Evolutionary conservation across 2,329 filamentous ascomycete species (phyloP), one percentile per base, ranked within the genome.

Genomic region (Tolypocladium tundrense): DNA sequence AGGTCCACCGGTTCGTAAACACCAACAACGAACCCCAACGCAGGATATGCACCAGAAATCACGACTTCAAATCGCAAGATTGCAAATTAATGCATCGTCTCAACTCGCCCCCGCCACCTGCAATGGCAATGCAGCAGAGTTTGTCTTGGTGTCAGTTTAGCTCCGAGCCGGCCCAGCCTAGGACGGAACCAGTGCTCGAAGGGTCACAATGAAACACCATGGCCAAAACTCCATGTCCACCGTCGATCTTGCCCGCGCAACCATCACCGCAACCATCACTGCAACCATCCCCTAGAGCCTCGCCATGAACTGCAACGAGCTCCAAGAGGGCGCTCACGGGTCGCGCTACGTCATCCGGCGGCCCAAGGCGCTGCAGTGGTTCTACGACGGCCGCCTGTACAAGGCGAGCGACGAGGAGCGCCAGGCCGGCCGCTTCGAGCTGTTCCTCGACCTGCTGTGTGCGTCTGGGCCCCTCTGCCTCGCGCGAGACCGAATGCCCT

Each of bases 381-480:
- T 77, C 59, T 70, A 77, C 61, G 69, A 74, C 40, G 74, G 73
- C 13, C 67, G 65, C 31, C 68, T 78, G 13, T 65, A 70, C 51
- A 76, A 75, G 61, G 72, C 69, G 54, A 70, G 68, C 51, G 75
- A 78, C 4, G 72, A 74, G 58, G 75, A 78, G 63, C 70, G 76
- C 35, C 72, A 75, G 62, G 76, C 75, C 7, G 69, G 71, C 1
- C 74, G 76, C 14, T 79, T 79, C 58, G 77, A 79, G 64, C 72
- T 79, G 39, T 79, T 80, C 60, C 73, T 80, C 1, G 77, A 79
- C 57, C 66, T 80, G 42, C 65, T 79, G 11, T 79, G 77, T 70
- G 60, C 60, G 69, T 61, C 31, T 16, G 21, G 9, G 35, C 9
- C 16, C 13, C 21, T 3, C 4, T 27, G 6, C n/a, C 10, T 21